phyloP scores from a whole-genome alignment of 805 yeast genomes.

The Lachancea thermotolerans region DNA sequence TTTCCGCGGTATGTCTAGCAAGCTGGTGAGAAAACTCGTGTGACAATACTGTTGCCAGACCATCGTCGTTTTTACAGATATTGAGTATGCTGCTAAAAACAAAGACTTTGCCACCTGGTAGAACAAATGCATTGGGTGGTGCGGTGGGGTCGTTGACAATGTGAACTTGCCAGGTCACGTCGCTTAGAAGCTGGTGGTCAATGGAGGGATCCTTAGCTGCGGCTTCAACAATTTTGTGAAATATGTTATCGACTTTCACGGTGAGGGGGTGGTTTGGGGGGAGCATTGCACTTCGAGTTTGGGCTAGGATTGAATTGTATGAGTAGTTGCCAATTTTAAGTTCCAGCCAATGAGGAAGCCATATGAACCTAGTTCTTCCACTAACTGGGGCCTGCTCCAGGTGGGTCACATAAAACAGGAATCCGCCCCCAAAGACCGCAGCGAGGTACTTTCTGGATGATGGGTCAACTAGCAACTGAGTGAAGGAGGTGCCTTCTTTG shows the following conservation, averaged over 20 bases:
- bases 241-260: conserved; percentile 48
- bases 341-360: conserved; percentile 65
- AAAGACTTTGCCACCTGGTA: conserved; percentile 95
- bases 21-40: conserved; percentile 94
- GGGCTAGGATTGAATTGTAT: conserved; percentile 51
- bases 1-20: conserved; percentile 87
- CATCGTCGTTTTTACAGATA: conserved; percentile 76
- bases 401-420: conserved; percentile 41
- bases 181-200: conserved; percentile 26
- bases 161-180: conserved; percentile 65
- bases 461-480: conserved; percentile 22
- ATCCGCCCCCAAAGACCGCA: conserved; percentile 31
- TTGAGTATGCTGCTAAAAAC: conserved; percentile 74
- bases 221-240: conserved; percentile 56
- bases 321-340: conserved; percentile 52
- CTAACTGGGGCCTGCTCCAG: conserved; percentile 80
- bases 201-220: conserved; percentile 40
- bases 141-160: conserved; percentile 60
- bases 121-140: conserved; percentile 95
- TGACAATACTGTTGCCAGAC: conserved; percentile 87
- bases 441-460: conserved; percentile 29
- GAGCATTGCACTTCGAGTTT: conserved; percentile 47
- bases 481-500: conserved; percentile 10
- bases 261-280: conserved; percentile 61
- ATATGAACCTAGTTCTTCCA: conserved; percentile 60